phyloP scores from a whole-genome alignment of 202 grass and related monocot species.

The Schoenoplectus tabernaemontani region DNA sequence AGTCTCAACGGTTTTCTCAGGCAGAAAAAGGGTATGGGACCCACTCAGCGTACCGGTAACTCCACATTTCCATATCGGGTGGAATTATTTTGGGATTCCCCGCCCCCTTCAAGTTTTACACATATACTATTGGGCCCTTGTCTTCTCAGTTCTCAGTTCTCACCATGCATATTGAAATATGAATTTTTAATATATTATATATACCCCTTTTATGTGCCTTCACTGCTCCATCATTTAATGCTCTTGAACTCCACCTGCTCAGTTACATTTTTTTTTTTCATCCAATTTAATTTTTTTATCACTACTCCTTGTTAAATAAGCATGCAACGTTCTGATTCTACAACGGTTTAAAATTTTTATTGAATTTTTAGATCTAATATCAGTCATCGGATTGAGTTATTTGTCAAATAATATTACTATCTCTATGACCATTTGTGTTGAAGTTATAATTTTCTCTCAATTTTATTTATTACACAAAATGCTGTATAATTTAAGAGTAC shows the following conservation, averaged over 20 bases:
- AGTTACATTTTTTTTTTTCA: background rate
- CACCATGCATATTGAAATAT: background rate
- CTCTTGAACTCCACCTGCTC: background rate
- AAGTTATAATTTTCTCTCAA: too few relatives aligned
- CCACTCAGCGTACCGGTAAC: conserved; percentile 3
- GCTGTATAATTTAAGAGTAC: too few relatives aligned
- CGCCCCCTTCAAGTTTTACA: background rate
- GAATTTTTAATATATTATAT: background rate
- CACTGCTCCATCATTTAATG: conserved; percentile 5
- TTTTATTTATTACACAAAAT: too few relatives aligned
- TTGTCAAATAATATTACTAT: too few relatives aligned
- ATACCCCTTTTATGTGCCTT: background rate
- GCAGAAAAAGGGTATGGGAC: background rate
- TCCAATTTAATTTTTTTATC: background rate
- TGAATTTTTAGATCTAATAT: too few relatives aligned
- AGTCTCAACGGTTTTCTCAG: conserved; percentile 24
- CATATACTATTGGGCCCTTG: conserved; percentile 5
- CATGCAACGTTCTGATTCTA: too few relatives aligned
- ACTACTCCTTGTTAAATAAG: too few relatives aligned
- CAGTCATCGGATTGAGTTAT: too few relatives aligned
- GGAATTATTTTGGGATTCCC: conserved; percentile 14
- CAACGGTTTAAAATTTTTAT: too few relatives aligned
- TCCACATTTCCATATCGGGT: conserved; percentile 17
- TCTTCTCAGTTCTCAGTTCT: background rate
- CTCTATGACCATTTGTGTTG: too few relatives aligned